These are phyloP conservation scores for Aegilops bicornis DNA, from an alignment of 176 grass and related monocot species.

Conservation along the genomic window DNA sequence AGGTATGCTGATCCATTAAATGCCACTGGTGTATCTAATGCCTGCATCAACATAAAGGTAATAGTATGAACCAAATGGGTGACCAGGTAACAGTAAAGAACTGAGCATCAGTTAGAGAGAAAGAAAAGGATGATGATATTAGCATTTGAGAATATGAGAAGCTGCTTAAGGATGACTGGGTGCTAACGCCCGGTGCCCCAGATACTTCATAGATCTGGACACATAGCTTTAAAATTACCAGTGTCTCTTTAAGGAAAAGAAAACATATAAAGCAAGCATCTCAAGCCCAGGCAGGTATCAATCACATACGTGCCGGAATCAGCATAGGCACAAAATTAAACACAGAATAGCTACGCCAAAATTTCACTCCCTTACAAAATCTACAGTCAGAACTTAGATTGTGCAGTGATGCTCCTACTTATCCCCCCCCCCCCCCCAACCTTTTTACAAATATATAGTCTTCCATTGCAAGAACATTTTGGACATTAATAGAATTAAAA, in stretches of 20 bases:
- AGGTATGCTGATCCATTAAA: constrained; percentile 43
- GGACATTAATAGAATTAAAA: neutral
- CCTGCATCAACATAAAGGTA: constrained; percentile 52
- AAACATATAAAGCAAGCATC: constrained; percentile 16
- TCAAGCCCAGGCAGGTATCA: constrained; percentile 1
- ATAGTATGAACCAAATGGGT: constrained; percentile 24
- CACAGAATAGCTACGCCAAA: neutral
- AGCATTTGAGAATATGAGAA: neutral
- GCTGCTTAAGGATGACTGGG: neutral
- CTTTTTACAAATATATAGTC: neutral
- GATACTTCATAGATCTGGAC: neutral
- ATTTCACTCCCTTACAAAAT: neutral
- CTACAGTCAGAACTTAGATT: neutral
- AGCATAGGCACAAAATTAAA: neutral
- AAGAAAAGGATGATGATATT: neutral
- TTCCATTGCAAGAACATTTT: neutral
- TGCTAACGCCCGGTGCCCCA: neutral
- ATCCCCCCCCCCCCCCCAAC: neutral
- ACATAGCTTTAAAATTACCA: neutral
- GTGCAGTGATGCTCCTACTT: neutral
- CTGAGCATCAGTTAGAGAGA: neutral
- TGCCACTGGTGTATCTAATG: constrained; percentile 57
- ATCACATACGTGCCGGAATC: neutral
- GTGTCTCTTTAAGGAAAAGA: neutral
- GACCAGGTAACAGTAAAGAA: neutral